Base-by-base conservation (phyloP, 139 green algal species). In the Coelastrella sp. region DNA sequence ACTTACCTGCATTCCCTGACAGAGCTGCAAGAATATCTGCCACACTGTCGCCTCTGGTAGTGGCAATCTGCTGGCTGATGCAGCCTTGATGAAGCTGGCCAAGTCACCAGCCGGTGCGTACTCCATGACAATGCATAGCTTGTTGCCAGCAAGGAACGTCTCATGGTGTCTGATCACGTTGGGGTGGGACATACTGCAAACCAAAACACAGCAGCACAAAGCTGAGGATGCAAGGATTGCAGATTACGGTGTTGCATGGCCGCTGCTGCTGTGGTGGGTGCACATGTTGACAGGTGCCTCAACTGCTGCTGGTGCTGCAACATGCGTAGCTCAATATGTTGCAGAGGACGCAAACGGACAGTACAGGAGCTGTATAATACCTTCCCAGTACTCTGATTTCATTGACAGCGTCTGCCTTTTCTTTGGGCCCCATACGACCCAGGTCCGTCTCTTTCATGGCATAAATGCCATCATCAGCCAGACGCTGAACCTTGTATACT, bases 111-210 rank as follows among this genome's bases (percentile, higher is more conserved):
- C 87, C 14, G 89, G 89, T 11, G 93, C 93, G 82, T 92, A 95
- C 84, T 96, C 94, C 94, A 96, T 95, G 6, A 96, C 94, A 86
- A 96, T 95, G 89, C 94, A 96, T 22, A 96, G 92, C 76, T 91
- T 85, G 90, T 95, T 94, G 80, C 82, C 82, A 60, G 93, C 91
- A 23, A 95, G 57, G 84, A 96, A 96, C 17, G 93, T 92, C 90
- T 96, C 94, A 77, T 95, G 89, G 85, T 95, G 95, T 14, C 75
- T 13, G 58, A 95, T 78, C 22, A 94, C 86, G 71, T 94, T 93
- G 14, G 83, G 79, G 64, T 96, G 91, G 74, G 58, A 79, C 71
- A 95, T 81, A 58, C 84, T 89, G 84, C 71, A 71, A 4, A 3
- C 4, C 3, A 3, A 71, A 11, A 71, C 13, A 11, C 13, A 7